A percentile compares a stretch with the other conserved stretches of the same genome.
Evolutionary conservation across 1,284 basidiomycete genomes (phyloP).

Genomic region (Mycosarcoma maydis): DNA sequence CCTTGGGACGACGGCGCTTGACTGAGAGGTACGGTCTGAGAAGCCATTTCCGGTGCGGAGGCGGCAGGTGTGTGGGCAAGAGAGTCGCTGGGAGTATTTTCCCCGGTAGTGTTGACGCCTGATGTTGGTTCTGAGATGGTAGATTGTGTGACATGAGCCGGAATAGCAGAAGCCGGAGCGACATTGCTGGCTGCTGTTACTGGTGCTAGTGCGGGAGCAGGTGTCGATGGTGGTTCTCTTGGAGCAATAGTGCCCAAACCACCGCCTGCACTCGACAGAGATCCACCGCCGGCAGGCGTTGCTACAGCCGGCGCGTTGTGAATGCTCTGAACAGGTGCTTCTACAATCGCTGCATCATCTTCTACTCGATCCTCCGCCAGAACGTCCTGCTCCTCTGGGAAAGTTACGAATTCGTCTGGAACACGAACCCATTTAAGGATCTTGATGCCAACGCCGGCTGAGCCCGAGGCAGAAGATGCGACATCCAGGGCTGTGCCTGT

Average conservation of each 20-base stretch:
- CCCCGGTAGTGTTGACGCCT: constrained; percentile 11
- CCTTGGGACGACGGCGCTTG: constrained; percentile 15
- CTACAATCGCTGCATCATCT: constrained; percentile 35
- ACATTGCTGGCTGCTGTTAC: neutral
- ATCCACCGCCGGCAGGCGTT: constrained; percentile 6
- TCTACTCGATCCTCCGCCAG: constrained; percentile 21
- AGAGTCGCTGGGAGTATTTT: constrained; percentile 22
- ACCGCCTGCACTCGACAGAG: constrained; percentile 16
- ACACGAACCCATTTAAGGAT: constrained; percentile 40
- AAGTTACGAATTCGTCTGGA: constrained; percentile 4
- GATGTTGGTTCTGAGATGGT: constrained; percentile 18
- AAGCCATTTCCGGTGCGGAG: neutral
- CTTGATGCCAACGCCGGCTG: constrained; percentile 18
- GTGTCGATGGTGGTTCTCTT: constrained; percentile 17
- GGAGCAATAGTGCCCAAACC: constrained; percentile 41
- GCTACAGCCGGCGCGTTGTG: constrained; percentile 33
- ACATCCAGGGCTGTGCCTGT: constrained; percentile 9
- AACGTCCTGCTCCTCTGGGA: constrained; percentile 42
- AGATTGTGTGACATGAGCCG: constrained; percentile 18
- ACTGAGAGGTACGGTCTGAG: neutral
- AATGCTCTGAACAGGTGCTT: constrained; percentile 41
- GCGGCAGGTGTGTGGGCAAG: constrained; percentile 17
- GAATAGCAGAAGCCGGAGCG: constrained; percentile 27
- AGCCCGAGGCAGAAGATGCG: constrained; percentile 9
- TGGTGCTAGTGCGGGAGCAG: constrained; percentile 9